phyloP scores from a whole-genome alignment of 768 basidiomycete species.

The Podaxis sp. region DNA sequence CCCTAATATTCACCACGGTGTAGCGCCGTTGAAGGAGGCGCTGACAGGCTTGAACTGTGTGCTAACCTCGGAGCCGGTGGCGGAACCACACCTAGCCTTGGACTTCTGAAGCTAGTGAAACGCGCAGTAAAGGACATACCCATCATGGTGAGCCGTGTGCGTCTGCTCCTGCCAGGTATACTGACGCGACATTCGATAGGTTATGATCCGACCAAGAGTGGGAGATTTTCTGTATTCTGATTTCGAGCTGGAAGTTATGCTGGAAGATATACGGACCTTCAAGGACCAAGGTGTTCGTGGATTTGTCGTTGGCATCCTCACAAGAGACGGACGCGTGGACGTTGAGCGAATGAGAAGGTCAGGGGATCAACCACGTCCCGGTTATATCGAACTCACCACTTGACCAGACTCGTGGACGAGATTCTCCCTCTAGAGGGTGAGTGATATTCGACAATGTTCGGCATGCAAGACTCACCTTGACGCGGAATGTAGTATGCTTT shows the following conservation, averaged over 20 bases:
- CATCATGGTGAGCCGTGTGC: slow-evolving; percentile 56
- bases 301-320: slow-evolving; percentile 66
- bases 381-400: background rate
- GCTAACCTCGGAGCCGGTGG: slow-evolving; percentile 70
- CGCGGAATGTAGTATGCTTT: slow-evolving; percentile 56
- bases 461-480: background rate
- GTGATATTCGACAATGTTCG: slow-evolving; percentile 2
- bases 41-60: slow-evolving; percentile 77
- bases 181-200: slow-evolving; percentile 36
- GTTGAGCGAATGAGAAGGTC: slow-evolving; percentile 55
- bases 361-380: slow-evolving; percentile 19
- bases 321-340: slow-evolving; percentile 56
- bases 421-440: slow-evolving; percentile 64
- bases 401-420: slow-evolving; percentile 50
- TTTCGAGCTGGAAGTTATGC: slow-evolving; percentile 68
- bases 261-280: slow-evolving; percentile 66
- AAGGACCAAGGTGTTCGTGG: slow-evolving; percentile 58
- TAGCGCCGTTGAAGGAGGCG: slow-evolving; percentile 71
- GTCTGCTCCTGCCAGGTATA: background rate
- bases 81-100: slow-evolving; percentile 81
- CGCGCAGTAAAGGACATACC: slow-evolving; percentile 47
- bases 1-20: slow-evolving; percentile 11
- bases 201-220: slow-evolving; percentile 75
- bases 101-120: slow-evolving; percentile 60
- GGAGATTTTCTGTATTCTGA: slow-evolving; percentile 79